A percentile compares a stretch with the other conserved stretches of the same genome.
phyloP scores from a whole-genome alignment of 208 protist species.

The Acanthamoeba culbertsoni region DNA sequence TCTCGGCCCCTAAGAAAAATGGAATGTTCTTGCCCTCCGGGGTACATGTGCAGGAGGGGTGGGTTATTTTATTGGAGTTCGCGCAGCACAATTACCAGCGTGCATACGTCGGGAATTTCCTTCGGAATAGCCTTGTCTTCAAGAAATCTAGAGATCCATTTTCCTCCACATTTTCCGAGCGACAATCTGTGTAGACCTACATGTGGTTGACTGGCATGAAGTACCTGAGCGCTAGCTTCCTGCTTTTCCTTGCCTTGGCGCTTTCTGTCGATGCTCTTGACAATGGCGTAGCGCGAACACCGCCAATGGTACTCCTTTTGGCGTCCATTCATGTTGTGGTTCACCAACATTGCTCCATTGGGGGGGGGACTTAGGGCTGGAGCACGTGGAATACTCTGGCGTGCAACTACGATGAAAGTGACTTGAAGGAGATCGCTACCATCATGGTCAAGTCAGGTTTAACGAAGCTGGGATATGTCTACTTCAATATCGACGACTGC shows the following conservation, averaged over 20 bases:
- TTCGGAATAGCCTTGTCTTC: too few species aligned
- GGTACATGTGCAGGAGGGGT: too few species aligned
- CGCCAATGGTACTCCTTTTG: background rate
- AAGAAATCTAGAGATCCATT: too few species aligned
- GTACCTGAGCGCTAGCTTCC: background rate
- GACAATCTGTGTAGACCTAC: background rate
- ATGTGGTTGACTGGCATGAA: background rate
- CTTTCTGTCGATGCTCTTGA: background rate
- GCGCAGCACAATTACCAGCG: too few species aligned
- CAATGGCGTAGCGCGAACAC: background rate
- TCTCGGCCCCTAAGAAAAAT: background rate
- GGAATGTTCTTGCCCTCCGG: background rate
- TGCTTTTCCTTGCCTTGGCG: background rate
- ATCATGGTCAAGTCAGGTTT: conserved; percentile 9
- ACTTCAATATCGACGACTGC: conserved; percentile 67
- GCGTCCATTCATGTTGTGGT: background rate
- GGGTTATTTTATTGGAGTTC: too few species aligned
- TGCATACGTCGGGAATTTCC: too few species aligned
- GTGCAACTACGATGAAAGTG: background rate
- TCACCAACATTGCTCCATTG: background rate
- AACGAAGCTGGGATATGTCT: conserved; percentile 35
- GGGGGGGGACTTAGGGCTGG: too few species aligned
- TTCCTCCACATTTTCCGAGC: background rate
- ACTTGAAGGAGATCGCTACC: background rate
- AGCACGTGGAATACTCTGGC: conserved; percentile 7